Evolutionary conservation across 73 alveolate species (phyloP).

Genomic region (Stentor roeselii): DNA sequence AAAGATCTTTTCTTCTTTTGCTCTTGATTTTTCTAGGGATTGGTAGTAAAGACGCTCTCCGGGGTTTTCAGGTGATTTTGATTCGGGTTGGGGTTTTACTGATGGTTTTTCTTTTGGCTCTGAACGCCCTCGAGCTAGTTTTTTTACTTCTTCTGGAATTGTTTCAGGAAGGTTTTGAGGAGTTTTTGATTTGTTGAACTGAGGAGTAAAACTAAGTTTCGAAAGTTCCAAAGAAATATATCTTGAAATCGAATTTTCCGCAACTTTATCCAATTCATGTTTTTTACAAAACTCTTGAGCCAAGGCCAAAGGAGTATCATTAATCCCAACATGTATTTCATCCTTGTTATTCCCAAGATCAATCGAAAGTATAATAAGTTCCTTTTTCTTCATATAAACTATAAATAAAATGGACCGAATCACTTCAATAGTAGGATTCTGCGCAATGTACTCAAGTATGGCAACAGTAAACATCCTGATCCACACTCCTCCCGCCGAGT

Average conservation of each 20-base stretch:
- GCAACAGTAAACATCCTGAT: background rate
- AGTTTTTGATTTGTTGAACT: background rate
- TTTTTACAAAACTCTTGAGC: background rate
- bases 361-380: background rate
- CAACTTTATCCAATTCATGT: background rate
- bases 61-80: background rate
- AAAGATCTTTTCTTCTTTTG: background rate
- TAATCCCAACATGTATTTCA: background rate
- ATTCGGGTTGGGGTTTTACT: too few relatives aligned
- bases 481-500: slow-evolving; percentile 15
- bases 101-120: background rate
- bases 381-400: too few relatives aligned
- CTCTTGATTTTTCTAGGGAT: background rate
- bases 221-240: background rate
- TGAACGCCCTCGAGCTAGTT: background rate
- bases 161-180: background rate
- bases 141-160: background rate
- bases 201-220: background rate
- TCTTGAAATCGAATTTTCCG: background rate
- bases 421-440: background rate
- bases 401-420: background rate
- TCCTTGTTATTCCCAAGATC: background rate
- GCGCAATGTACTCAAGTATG: background rate
- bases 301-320: background rate
- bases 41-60: background rate